These are phyloP conservation scores for Albugo candida DNA, from an alignment of 352 stramenopile genomes.

Conservation along the genomic window DNA sequence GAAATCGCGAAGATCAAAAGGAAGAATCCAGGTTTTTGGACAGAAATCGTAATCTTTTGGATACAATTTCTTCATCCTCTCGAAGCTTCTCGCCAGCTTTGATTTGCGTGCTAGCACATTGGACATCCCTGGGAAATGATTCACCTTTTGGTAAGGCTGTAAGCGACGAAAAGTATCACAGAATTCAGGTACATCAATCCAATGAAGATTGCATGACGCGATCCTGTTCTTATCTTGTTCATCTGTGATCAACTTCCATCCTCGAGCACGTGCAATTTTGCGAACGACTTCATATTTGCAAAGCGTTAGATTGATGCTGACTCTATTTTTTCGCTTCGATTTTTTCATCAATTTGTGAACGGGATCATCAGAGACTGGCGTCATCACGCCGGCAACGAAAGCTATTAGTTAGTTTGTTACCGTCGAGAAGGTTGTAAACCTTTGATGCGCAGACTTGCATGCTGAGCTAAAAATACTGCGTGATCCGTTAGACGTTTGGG, in stretches of 20 bases:
- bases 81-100: conserved; percentile 88
- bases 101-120: conserved; percentile 85
- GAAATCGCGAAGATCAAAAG: conserved; percentile 86
- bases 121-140: conserved; percentile 93
- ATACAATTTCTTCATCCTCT: conserved; percentile 90
- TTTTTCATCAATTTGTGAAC: too few species aligned
- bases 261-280: conserved; percentile 50
- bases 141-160: conserved; percentile 86
- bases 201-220: conserved; percentile 81
- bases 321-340: neutral
- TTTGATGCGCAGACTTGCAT: too few species aligned
- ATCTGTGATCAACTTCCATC: conserved; percentile 53
- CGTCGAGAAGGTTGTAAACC: too few species aligned
- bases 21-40: conserved; percentile 92
- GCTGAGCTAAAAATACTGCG: too few species aligned
- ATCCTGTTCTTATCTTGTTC: conserved; percentile 46
- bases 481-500: too few species aligned
- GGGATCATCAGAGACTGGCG: too few species aligned
- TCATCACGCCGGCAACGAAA: too few species aligned
- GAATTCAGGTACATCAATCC: conserved; percentile 88
- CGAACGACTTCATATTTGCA: conserved; percentile 69
- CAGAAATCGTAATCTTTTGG: conserved; percentile 87
- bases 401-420: too few species aligned
- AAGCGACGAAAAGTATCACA: conserved; percentile 76
- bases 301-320: conserved; percentile 55